phyloP scores from a whole-genome alignment of 192 early-diverging fungal species.

The Coemansia sp. region DNA sequence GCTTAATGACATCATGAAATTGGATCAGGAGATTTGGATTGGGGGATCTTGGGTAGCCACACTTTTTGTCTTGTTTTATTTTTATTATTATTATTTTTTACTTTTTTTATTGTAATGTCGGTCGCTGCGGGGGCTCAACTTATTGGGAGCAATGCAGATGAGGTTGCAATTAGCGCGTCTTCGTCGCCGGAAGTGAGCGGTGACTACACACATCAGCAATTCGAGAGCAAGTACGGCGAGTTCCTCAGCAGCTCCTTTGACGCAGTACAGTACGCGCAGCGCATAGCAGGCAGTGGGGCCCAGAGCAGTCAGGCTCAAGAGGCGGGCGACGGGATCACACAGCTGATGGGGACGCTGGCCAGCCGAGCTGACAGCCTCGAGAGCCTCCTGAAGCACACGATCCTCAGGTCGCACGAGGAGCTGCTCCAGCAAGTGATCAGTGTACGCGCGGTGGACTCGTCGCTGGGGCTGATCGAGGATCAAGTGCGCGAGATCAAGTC shows the following conservation, averaged over 20 bases:
- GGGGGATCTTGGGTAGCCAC: neutral
- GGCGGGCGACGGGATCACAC: slow-evolving; percentile 6
- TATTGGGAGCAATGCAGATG: neutral
- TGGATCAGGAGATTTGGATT: neutral
- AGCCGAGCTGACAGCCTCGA: slow-evolving; percentile 19
- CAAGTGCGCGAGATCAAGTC: slow-evolving; percentile 39
- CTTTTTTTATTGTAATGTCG: neutral
- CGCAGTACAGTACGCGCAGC: slow-evolving; percentile 13
- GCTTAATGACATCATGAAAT: too few relatives aligned
- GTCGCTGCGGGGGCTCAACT: neutral
- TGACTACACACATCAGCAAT: slow-evolving; percentile 1
- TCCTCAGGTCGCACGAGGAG: slow-evolving; percentile 14
- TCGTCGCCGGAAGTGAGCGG: neutral
- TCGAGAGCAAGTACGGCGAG: slow-evolving; percentile 5
- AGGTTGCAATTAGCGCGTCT: neutral
- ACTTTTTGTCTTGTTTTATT: neutral
- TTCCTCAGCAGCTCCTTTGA: slow-evolving; percentile 15
- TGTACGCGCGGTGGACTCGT: slow-evolving; percentile 22
- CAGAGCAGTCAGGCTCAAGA: neutral
- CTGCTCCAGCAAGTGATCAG: slow-evolving; percentile 35
- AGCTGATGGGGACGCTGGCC: slow-evolving; percentile 13
- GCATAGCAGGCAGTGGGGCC: neutral
- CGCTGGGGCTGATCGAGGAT: slow-evolving; percentile 30
- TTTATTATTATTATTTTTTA: neutral
- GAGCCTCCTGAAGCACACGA: slow-evolving; percentile 15